These are phyloP conservation scores for Trichosanthes truncata DNA, from an alignment of 306 rosid species.

Conservation along the genomic window DNA sequence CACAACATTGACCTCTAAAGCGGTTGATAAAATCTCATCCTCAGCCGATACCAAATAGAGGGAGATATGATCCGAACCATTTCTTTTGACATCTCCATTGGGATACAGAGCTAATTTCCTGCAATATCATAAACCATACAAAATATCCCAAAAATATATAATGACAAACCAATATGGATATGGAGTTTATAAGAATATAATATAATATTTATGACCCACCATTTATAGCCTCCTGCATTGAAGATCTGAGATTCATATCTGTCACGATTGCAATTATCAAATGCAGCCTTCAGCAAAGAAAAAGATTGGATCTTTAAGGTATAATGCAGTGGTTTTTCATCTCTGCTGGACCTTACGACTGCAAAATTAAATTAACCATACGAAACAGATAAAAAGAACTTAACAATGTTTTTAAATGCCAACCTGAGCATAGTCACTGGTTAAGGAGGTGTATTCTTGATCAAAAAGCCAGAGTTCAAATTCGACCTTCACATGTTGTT, in stretches of 20 bases:
- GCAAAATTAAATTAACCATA: neutral
- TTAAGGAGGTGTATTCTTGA: too few relatives aligned
- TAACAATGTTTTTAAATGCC: too few relatives aligned
- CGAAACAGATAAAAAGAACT: too few relatives aligned
- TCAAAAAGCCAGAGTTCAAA: too few relatives aligned
- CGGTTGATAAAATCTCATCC: neutral
- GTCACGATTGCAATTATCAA: neutral
- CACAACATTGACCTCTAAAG: neutral
- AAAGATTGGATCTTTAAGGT: neutral
- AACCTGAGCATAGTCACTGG: too few relatives aligned
- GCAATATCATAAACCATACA: neutral
- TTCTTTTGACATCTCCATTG: neutral
- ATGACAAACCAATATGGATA: too few relatives aligned
- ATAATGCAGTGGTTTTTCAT: neutral
- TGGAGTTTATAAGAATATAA: too few relatives aligned
- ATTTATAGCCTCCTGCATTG: neutral
- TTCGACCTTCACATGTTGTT: too few relatives aligned
- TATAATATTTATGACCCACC: neutral
- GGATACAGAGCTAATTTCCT: neutral
- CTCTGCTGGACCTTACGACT: neutral
- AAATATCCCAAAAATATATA: too few relatives aligned
- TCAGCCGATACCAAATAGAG: neutral
- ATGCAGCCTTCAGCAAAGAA: too few relatives aligned
- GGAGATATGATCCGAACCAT: neutral
- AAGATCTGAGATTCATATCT: neutral